phyloP scores from a whole-genome alignment of 2,329 filamentous ascomycete species.

The Phyllosticta paracitricarpa region DNA sequence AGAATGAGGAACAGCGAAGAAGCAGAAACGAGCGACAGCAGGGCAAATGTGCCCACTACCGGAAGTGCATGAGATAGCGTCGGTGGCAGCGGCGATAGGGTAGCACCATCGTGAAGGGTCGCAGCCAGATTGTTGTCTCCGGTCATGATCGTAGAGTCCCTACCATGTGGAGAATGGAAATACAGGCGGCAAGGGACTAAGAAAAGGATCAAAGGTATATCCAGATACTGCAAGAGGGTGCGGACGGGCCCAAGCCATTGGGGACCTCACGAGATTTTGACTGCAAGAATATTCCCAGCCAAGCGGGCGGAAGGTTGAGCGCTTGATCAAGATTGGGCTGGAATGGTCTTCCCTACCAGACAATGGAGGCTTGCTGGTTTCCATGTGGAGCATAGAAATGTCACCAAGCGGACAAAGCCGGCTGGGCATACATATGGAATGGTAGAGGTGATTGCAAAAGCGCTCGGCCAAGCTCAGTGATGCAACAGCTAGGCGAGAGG shows the following conservation, averaged over 20 bases:
- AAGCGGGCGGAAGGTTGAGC: not conserved
- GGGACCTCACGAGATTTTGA: not conserved
- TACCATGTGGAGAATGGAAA: not conserved
- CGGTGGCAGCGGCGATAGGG: conserved; percentile 23
- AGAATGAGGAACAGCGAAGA: conserved; percentile 34
- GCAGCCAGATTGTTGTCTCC: not conserved
- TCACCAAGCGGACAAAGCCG: not conserved
- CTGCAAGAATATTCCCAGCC: not conserved
- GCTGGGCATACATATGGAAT: not conserved
- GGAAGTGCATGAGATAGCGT: conserved; percentile 32
- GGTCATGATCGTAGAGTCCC: not conserved
- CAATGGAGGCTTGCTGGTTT: not conserved
- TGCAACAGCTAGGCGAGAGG: not conserved
- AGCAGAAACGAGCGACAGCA: conserved; percentile 38
- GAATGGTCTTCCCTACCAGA: not conserved
- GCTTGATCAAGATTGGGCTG: not conserved
- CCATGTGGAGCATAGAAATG: not conserved
- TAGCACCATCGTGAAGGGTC: conserved; percentile 15
- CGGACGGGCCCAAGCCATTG: not conserved
- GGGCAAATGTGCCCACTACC: conserved; percentile 36
- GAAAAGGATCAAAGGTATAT: not conserved
- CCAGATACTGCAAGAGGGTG: not conserved
- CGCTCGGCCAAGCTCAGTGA: not conserved
- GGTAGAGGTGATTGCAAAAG: not conserved
- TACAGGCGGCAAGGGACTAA: not conserved